Evolutionary conservation across 306 rosid species (phyloP).

Genomic region (Betula pendula): DNA sequence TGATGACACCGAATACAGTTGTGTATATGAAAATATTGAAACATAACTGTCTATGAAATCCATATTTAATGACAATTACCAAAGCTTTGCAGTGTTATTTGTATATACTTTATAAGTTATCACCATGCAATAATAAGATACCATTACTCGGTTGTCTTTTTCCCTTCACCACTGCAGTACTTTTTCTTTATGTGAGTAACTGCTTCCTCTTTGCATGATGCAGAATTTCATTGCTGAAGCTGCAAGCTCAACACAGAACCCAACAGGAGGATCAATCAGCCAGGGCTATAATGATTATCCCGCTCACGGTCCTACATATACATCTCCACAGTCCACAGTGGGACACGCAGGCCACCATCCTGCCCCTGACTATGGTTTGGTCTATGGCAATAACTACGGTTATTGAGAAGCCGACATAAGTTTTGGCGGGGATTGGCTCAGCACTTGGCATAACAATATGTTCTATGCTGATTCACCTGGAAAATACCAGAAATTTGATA

Average conservation of each 20-base stretch:
- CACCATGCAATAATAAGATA: not conserved
- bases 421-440: slow-evolving; percentile 28
- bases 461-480: slow-evolving; percentile 27
- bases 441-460: slow-evolving; percentile 20
- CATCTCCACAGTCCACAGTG: slow-evolving; percentile 44
- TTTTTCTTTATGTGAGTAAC: not conserved
- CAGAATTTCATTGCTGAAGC: slow-evolving; percentile 72
- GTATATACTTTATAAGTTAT: not conserved
- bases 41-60: not conserved
- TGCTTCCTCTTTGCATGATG: slow-evolving; percentile 20
- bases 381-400: slow-evolving; percentile 55
- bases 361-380: slow-evolving; percentile 50
- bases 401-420: slow-evolving; percentile 32
- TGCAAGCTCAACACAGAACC: slow-evolving; percentile 49
- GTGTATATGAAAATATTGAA: not conserved
- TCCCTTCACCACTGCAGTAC: not conserved
- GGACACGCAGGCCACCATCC: slow-evolving; percentile 48
- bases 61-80: not conserved
- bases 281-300: slow-evolving; percentile 54
- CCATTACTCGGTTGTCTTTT: not conserved
- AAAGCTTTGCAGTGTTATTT: not conserved
- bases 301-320: slow-evolving; percentile 42
- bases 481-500: not conserved
- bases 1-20: not conserved
- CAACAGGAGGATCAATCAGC: slow-evolving; percentile 41